These are phyloP conservation scores for Bimuria novae-zelandiae DNA, from an alignment of 2,329 filamentous ascomycete species.

Conservation along the genomic window DNA sequence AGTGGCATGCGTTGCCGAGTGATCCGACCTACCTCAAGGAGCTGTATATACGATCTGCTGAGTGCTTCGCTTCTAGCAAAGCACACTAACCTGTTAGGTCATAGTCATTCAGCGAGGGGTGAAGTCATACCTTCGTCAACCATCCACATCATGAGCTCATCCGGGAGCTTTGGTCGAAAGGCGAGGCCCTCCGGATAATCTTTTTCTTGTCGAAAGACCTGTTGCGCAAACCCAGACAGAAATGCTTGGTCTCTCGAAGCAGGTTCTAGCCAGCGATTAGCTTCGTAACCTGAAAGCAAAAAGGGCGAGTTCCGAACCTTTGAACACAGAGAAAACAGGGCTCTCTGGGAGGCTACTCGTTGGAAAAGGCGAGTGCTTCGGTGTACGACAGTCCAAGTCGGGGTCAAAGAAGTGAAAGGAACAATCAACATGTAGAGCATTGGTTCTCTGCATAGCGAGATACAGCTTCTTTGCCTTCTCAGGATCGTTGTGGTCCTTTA, in stretches of 20 bases:
- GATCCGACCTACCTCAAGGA: constrained; percentile 29
- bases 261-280: constrained; percentile 23
- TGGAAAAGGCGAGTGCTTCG: constrained; percentile 18
- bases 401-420: constrained; percentile 60
- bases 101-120: not conserved
- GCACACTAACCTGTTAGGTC: constrained; percentile 34
- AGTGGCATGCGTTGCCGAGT: no score
- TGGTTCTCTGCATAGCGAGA: constrained; percentile 64
- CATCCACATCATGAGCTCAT: constrained; percentile 50
- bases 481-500: constrained; percentile 75
- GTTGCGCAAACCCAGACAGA: constrained; percentile 47
- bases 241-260: constrained; percentile 46
- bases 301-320: constrained; percentile 26
- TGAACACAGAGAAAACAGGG: constrained; percentile 34
- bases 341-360: constrained; percentile 30
- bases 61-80: constrained; percentile 39
- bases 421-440: constrained; percentile 59
- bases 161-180: constrained; percentile 45
- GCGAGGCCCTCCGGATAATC: no score
- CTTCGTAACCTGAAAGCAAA: not conserved
- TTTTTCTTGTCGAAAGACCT: constrained; percentile 44
- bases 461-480: constrained; percentile 60
- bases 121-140: constrained; percentile 39
- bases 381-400: constrained; percentile 1
- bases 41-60: constrained; percentile 40